These are phyloP conservation scores for Cladophialophora exuberans DNA, from an alignment of 2,329 filamentous ascomycete species.

Conservation along the genomic window DNA sequence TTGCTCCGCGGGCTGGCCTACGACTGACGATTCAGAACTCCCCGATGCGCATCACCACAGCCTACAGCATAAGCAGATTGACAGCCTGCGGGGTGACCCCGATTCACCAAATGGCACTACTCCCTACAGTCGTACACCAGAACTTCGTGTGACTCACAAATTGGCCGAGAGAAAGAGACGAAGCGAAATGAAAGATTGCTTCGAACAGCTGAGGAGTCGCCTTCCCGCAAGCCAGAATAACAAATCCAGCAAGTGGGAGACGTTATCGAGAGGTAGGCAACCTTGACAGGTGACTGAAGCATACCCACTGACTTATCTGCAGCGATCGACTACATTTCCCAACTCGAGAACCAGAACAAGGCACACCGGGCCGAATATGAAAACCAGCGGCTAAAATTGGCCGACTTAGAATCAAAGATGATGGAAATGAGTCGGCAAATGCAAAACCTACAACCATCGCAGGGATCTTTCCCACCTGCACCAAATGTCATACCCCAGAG, in stretches of 20 bases:
- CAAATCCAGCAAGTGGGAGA: constrained; percentile 59
- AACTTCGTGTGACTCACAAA: constrained; percentile 54
- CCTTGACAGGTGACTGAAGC: background rate
- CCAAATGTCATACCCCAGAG: constrained; percentile 29
- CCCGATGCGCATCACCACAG: constrained; percentile 53
- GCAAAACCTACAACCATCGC: constrained; percentile 31
- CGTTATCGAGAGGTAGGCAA: constrained; percentile 47
- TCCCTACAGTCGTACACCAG: constrained; percentile 54
- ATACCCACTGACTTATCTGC: constrained; percentile 10
- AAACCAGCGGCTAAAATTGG: constrained; percentile 37
- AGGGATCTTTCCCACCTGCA: constrained; percentile 32
- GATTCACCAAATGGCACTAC: constrained; percentile 47
- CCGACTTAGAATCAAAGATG: constrained; percentile 37
- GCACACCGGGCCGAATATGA: constrained; percentile 43
- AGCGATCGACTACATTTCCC: constrained; percentile 54
- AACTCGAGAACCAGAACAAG: constrained; percentile 46
- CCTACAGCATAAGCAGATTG: constrained; percentile 53
- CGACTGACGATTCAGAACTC: constrained; percentile 42
- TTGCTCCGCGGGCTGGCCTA: background rate
- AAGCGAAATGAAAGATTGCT: constrained; percentile 58
- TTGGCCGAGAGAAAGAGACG: constrained; percentile 55
- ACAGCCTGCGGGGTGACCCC: constrained; percentile 50
- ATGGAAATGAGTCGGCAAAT: constrained; percentile 41
- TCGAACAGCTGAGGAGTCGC: constrained; percentile 49
- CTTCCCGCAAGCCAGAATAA: constrained; percentile 52